A percentile compares a stretch with the other conserved stretches of the same genome.
These are phyloP conservation scores for Apostasia ramifera DNA, from an alignment of 106 monocot species.

Conservation along the genomic window DNA sequence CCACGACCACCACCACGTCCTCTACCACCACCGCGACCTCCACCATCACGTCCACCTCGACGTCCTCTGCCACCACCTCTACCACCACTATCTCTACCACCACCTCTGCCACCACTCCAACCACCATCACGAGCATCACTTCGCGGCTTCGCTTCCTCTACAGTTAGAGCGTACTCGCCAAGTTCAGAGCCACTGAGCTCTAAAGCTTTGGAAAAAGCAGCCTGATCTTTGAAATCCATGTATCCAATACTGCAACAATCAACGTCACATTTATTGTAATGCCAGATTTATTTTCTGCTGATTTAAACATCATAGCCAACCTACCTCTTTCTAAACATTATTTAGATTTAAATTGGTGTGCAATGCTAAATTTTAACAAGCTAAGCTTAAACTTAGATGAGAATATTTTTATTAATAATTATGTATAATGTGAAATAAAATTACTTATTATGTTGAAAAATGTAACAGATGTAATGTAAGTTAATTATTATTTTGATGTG, in stretches of 20 bases:
- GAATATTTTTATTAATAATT: no score
- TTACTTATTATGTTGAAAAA: no score
- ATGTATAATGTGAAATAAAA: no score
- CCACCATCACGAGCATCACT: constrained; percentile 10
- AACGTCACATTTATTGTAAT: not conserved
- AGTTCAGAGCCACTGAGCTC: constrained; percentile 16
- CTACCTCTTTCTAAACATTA: no score
- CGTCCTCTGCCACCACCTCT: constrained; percentile 4
- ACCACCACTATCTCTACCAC: constrained; percentile 4
- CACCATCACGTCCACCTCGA: constrained; percentile 5
- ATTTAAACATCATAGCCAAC: no score
- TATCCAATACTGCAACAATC: constrained; percentile 15
- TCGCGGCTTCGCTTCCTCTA: constrained; percentile 13
- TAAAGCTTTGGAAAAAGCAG: constrained; percentile 10
- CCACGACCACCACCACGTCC: constrained; percentile 10
- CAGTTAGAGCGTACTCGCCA: constrained; percentile 11
- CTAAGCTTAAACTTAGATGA: no score
- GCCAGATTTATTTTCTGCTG: not conserved
- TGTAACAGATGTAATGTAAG: no score
- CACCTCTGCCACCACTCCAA: not conserved
- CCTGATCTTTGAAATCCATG: constrained; percentile 11
- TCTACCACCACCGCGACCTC: constrained; percentile 4
- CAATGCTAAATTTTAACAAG: no score
- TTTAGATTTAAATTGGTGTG: no score
- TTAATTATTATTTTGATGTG: no score